Conservation (phyloP, 2,329 filamentous ascomycete genomes). For the Hirsutella thompsonii region DNA sequence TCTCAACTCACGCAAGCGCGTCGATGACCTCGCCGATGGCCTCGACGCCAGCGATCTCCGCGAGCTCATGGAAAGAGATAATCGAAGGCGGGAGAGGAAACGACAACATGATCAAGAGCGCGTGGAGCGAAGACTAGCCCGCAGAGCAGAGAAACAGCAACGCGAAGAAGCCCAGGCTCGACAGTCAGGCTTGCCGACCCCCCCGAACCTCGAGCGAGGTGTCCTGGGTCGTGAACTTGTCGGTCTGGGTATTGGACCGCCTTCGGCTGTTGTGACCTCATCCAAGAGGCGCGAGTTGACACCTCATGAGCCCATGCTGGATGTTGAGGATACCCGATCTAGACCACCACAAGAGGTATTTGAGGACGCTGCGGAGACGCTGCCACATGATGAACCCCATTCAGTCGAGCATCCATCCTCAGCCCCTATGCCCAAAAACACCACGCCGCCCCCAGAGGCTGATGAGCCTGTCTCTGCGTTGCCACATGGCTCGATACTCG, state of each 20-base stretch:
- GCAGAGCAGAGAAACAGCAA: conserved; percentile 53
- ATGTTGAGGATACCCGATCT: conserved; percentile 8
- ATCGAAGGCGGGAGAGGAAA: conserved; percentile 66
- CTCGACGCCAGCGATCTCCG: conserved; percentile 74
- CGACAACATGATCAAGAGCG: conserved; percentile 54
- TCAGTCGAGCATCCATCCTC: not conserved
- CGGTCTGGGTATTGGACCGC: conserved; percentile 42
- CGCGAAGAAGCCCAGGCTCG: conserved; percentile 43
- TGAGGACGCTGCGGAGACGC: conserved; percentile 15
- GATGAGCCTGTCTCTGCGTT: conserved; percentile 12
- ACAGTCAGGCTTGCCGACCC: conserved; percentile 35
- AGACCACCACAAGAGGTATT: conserved; percentile 15
- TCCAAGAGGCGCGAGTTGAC: conserved; percentile 30
- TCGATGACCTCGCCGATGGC: conserved; percentile 68
- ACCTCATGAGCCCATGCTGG: conserved; percentile 11
- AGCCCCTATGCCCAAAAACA: not conserved
- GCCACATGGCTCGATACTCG: conserved; percentile 13
- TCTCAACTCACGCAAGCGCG: conserved; percentile 45
- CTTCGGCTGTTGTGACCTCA: conserved; percentile 42
- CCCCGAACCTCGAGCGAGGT: conserved; percentile 45
- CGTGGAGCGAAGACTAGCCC: conserved; percentile 49
- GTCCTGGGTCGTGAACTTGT: conserved; percentile 45
- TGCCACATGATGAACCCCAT: conserved; percentile 4
- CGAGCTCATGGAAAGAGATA: conserved; percentile 82
- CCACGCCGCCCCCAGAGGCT: conserved; percentile 1